Evolutionary conservation across 495 filamentous ascomycete species (phyloP), one percentile per base, ranked within the genome.

Genomic region (Amniculicola lignicola): DNA sequence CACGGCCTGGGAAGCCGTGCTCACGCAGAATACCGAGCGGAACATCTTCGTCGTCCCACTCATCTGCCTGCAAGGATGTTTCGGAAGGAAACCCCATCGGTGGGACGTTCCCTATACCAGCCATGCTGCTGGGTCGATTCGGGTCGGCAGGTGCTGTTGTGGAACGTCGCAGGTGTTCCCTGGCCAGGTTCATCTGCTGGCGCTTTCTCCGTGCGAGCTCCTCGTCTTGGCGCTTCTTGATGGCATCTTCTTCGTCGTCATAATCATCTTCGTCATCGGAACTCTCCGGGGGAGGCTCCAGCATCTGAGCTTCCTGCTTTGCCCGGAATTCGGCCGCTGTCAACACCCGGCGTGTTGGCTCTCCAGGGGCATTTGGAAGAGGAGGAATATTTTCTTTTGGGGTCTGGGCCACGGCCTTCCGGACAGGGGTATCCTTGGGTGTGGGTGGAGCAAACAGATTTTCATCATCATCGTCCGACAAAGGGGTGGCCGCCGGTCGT

Each of bases 1-100:
- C 86, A 70, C 82, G 89, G 63, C 81, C 84, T 3, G 93, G 93
- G 64, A 98, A 98, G 16, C 93, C 93, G 68, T 97, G 92, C 9
- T 89, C 90, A 42, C 87, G 84, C 25, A 97, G 73, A 63, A 97
- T 92, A 6, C 84, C 93, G 35, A 98, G 72, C 0, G 93, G 93
- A 27, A 76, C 60, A 36, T 77, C 72, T 44, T 76, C 75, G 25
- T 74, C 72, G 10, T 72, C 72, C 42, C 77, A 72, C 25, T 79
- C 67, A 43, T 66, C 70, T 12, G 55, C 43, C 64, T 64, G n/a
- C n/a, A 64, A 19, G 5, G 55, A 64, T 33, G 52, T 66, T 46
- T 68, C 61, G 19, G 63, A 29, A 37, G 58, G 46, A 40, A 55
- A 63, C 0, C 58, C 49, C 46, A 41, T 60, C 9, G 44, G 18